Evolutionary conservation across 768 basidiomycete species (phyloP).

Genomic region (Boletus coccyginus): DNA sequence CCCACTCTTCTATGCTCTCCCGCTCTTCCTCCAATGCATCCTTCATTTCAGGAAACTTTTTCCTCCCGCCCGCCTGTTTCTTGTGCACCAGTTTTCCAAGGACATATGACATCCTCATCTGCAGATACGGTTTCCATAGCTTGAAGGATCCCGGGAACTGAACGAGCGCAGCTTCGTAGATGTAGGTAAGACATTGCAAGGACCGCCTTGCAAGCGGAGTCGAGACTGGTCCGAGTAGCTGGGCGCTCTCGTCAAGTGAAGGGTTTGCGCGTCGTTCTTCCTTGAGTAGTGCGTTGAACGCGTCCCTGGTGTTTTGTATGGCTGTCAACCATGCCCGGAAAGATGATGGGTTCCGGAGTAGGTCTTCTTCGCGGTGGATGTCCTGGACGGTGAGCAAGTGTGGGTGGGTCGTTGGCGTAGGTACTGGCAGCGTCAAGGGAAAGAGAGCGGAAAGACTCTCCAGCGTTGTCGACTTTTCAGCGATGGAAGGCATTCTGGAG

Average conservation of each 20-base stretch:
- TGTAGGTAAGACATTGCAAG: conserved; percentile 80
- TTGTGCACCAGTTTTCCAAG: conserved; percentile 70
- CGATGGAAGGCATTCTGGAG: conserved; percentile 54
- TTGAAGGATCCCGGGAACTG: conserved; percentile 92
- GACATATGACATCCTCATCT: conserved; percentile 80
- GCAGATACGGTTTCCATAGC: conserved; percentile 92
- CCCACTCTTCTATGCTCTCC: conserved; percentile 81
- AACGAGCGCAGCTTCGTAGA: conserved; percentile 90
- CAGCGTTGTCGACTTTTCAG: conserved; percentile 44
- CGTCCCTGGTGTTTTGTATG: conserved; percentile 72
- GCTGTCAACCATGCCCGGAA: conserved; percentile 94
- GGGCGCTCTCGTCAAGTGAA: conserved; percentile 47
- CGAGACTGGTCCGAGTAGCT: conserved; percentile 77
- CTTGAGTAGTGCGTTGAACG: conserved; percentile 54
- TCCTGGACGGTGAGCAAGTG: conserved; percentile 73
- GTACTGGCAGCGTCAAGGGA: conserved; percentile 83
- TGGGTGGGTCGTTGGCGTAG: conserved; percentile 75
- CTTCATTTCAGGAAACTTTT: conserved; percentile 89
- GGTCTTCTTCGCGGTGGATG: conserved; percentile 88
- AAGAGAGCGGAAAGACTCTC: conserved; percentile 60
- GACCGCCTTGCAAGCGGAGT: conserved; percentile 69
- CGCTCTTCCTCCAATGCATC: conserved; percentile 85
- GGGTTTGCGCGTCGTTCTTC: conserved; percentile 46
- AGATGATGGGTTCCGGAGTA: conserved; percentile 85
- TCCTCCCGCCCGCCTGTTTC: conserved; percentile 82